Conservation (phyloP, 169 alveolate species). For the Cystoisospora suis region DNA sequence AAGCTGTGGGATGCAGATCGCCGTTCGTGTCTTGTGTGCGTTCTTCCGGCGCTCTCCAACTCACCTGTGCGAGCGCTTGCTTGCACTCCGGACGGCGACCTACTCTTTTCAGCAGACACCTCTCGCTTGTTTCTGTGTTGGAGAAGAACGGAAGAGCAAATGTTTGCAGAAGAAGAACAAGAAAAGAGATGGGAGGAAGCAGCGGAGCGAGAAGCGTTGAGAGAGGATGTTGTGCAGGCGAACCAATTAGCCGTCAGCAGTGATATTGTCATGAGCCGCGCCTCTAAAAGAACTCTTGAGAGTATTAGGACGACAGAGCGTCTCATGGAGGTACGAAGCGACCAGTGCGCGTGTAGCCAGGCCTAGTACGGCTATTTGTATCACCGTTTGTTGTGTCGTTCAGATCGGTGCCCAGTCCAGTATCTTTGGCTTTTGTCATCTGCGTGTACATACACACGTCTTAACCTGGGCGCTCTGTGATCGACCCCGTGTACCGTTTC, state of each 20-base stretch:
- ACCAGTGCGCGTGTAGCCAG: not conserved
- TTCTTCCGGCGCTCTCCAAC: not conserved
- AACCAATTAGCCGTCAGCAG: conserved; percentile 5
- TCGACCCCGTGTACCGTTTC: not conserved
- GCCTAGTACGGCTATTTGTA: too few species aligned
- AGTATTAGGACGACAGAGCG: conserved; percentile 59
- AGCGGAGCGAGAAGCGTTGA: conserved; percentile 50
- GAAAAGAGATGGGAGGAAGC: conserved; percentile 52
- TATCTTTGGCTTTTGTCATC: not conserved
- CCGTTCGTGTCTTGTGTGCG: conserved; percentile 69
- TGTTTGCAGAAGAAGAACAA: conserved; percentile 66
- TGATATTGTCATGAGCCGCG: not conserved
- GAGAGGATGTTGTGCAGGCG: conserved; percentile 38
- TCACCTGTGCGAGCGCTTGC: conserved; percentile 9
- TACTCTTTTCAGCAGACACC: conserved; percentile 34
- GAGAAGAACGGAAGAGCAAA: conserved; percentile 64
- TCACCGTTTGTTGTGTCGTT: not conserved
- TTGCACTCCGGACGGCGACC: conserved; percentile 34
- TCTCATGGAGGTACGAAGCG: conserved; percentile 60
- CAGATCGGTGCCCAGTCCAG: not conserved
- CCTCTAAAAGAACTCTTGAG: conserved; percentile 57
- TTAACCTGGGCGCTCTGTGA: too few species aligned
- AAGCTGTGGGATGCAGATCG: conserved; percentile 88
- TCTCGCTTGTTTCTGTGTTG: conserved; percentile 48
- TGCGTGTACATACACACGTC: too few species aligned